Evolutionary conservation across 768 basidiomycete species (phyloP).

Genomic region (Postia placenta): DNA sequence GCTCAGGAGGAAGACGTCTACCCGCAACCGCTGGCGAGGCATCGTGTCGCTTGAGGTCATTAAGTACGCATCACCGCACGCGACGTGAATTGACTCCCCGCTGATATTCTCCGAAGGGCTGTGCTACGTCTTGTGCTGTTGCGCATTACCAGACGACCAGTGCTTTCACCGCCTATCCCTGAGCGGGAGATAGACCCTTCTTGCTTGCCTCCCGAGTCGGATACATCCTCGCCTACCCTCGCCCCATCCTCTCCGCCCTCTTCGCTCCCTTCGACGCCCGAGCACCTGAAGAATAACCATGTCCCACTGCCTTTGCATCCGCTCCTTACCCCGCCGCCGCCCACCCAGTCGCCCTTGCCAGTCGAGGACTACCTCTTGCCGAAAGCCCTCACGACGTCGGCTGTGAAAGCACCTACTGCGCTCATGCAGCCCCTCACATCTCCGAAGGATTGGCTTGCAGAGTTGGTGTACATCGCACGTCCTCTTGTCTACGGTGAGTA

Average conservation of each 20-base stretch:
- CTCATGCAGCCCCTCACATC: conserved; percentile 57
- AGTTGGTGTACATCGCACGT: conserved; percentile 62
- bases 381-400: conserved; percentile 68
- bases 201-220: conserved; percentile 47
- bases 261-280: conserved; percentile 60
- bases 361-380: conserved; percentile 81
- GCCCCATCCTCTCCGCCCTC: conserved; percentile 50
- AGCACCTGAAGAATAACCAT: conserved; percentile 79
- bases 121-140: conserved; percentile 69
- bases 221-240: conserved; percentile 53
- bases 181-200: conserved; percentile 85
- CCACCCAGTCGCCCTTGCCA: conserved; percentile 44
- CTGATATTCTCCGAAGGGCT: conserved; percentile 41
- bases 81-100: neutral
- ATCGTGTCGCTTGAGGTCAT: conserved; percentile 73
- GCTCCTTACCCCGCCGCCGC: conserved; percentile 48
- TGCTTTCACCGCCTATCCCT: conserved; percentile 74
- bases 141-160: conserved; percentile 67
- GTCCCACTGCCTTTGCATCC: conserved; percentile 59
- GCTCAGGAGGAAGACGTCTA: conserved; percentile 62
- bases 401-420: conserved; percentile 65
- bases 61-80: conserved; percentile 53
- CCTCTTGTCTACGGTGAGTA: conserved; percentile 71
- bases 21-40: conserved; percentile 64
- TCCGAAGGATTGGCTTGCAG: conserved; percentile 70